Percentiles rank a stretch among this genome's conserved stretches.
Conservation (phyloP, 176 grass and related monocot genomes). For the Juncus inflexus region DNA sequence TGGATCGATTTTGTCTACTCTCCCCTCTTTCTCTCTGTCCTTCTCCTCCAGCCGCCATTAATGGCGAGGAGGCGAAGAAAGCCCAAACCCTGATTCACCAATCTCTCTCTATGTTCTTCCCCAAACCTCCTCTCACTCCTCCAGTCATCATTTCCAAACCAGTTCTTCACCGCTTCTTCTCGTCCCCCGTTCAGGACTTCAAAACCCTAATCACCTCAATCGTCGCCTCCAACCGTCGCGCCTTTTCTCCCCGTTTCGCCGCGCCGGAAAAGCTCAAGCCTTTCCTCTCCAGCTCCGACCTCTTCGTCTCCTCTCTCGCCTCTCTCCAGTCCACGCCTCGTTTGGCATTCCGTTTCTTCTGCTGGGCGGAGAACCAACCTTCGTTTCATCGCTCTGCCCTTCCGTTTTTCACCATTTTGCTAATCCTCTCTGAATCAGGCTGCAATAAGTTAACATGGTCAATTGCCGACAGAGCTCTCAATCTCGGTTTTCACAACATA, state of each 20-base stretch:
- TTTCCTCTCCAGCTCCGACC: constrained; percentile 16
- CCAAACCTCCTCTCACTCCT: constrained; percentile 5
- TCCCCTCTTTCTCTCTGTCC: not conserved
- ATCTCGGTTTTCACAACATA: constrained; percentile 47
- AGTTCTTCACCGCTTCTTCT: constrained; percentile 12
- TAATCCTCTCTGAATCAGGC: constrained; percentile 40
- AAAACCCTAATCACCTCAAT: constrained; percentile 24
- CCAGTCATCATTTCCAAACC: not conserved
- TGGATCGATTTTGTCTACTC: not conserved
- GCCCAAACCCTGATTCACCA: constrained; percentile 3
- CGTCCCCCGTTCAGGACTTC: constrained; percentile 16
- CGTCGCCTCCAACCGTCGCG: constrained; percentile 10
- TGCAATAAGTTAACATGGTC: constrained; percentile 37
- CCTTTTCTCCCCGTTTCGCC: constrained; percentile 16
- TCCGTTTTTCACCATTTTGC: constrained; percentile 56
- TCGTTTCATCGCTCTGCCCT: constrained; percentile 44
- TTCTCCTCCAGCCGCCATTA: constrained; percentile 4
- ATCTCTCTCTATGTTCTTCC: constrained; percentile 22
- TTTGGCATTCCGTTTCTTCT: constrained; percentile 56
- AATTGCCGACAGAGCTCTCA: constrained; percentile 46
- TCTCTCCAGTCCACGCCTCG: constrained; percentile 31
- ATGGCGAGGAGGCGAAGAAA: constrained; percentile 36
- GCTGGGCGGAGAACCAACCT: constrained; percentile 70
- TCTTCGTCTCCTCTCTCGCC: constrained; percentile 28
- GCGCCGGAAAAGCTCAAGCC: constrained; percentile 27